A percentile compares a stretch with the other conserved stretches of the same genome.
phyloP scores from a whole-genome alignment of 2,329 filamentous ascomycete genomes.

The Pseudogymnoascus sp. region DNA sequence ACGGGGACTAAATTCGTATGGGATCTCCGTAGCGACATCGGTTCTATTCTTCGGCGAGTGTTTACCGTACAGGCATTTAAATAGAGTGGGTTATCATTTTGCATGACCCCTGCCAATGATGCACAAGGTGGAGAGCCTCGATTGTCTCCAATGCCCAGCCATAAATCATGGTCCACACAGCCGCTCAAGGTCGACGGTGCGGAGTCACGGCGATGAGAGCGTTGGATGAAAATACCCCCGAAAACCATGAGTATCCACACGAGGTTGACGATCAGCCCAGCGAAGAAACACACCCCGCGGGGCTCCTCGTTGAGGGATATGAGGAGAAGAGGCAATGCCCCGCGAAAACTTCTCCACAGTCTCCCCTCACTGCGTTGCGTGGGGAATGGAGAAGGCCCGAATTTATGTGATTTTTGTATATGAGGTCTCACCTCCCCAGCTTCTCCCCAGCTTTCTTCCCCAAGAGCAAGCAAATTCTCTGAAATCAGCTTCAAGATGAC shows the following conservation, averaged over 20 bases:
- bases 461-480: background rate
- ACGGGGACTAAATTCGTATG: background rate
- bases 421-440: background rate
- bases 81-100: background rate
- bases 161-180: background rate
- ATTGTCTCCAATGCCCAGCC: background rate
- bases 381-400: background rate
- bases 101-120: background rate
- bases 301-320: background rate
- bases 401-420: background rate
- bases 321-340: background rate
- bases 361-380: background rate
- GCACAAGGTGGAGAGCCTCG: background rate
- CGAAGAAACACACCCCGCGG: background rate
- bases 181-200: background rate
- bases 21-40: background rate
- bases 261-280: background rate
- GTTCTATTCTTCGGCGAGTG: background rate
- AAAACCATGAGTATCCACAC: background rate
- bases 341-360: background rate
- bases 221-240: background rate
- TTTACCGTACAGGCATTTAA: background rate
- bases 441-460: background rate
- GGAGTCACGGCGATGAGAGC: background rate
- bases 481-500: background rate